phyloP scores from a whole-genome alignment of 2,329 filamentous ascomycete genomes.

The Trichophyton simii region DNA sequence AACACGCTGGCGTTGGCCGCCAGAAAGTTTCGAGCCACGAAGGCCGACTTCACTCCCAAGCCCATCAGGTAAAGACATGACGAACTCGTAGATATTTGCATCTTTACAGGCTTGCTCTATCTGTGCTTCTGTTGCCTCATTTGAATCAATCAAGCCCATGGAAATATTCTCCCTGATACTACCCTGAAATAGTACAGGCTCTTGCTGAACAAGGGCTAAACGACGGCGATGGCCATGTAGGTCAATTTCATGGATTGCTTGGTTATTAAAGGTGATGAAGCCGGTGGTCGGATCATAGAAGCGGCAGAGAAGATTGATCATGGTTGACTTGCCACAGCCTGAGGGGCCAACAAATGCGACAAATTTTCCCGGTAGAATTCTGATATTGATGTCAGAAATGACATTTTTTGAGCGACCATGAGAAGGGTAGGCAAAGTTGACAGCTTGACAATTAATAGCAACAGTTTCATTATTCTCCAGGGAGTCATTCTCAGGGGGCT shows the following conservation, averaged over 20 bases:
- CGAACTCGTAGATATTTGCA: not conserved
- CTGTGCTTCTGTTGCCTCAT: not conserved
- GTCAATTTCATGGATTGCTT: not conserved
- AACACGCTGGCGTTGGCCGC: slow-evolving; percentile 33
- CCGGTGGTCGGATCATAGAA: slow-evolving; percentile 58
- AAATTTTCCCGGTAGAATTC: slow-evolving; percentile 35
- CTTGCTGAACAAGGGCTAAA: not conserved
- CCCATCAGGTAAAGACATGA: not conserved
- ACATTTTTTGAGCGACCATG: slow-evolving; percentile 48
- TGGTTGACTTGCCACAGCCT: slow-evolving; percentile 60
- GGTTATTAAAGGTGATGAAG: not conserved
- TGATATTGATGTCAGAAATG: slow-evolving; percentile 44
- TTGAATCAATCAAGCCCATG: not conserved
- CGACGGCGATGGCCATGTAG: not conserved
- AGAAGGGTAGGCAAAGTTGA: slow-evolving; percentile 55
- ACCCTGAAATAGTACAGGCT: not conserved
- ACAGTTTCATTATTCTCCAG: slow-evolving; percentile 29
- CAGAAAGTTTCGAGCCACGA: slow-evolving; percentile 14
- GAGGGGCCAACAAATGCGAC: slow-evolving; percentile 54
- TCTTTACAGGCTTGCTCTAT: not conserved
- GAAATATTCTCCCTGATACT: not conserved
- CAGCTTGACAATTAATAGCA: slow-evolving; percentile 24
- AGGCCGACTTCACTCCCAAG: not conserved
- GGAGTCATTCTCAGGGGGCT: not conserved
- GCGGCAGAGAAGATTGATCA: slow-evolving; percentile 61